Evolutionary conservation across 768 basidiomycete species (phyloP), one percentile per base, ranked within the genome.

Genomic region (Cystoderma amianthinum): DNA sequence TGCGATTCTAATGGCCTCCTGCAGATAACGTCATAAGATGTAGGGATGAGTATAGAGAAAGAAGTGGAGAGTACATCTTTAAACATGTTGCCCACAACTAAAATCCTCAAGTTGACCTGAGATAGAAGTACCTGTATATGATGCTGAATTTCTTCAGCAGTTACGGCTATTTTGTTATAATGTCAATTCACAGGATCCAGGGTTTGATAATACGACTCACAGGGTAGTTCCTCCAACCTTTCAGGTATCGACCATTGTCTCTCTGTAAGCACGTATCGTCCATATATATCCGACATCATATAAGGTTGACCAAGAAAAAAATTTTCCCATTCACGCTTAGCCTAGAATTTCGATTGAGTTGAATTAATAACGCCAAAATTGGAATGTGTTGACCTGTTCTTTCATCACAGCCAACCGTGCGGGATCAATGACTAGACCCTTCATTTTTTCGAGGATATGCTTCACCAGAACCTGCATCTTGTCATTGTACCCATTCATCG

Each of bases 401-500:
- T 84, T 86, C 57, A 93, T 78, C 21, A 96, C 77, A 32, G 69
- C 74, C 44, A 97, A 74, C 41, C 94, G 69, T 43, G 85, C 76
- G n/a, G 74, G 64, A 49, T 78, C 69, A 20, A 94, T 68, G 48
- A 72, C 64, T 37, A 92, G 64, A 18, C 63, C 64, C 57, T 76
- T 83, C 46, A 84, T 66, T 49, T 78, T 80, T 46, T 82, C 76
- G 33, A 94, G 56, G 39, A 97, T 76, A 45, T 81, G 72, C 51
- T 81, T 65, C 4, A 82, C 72, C 28, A 98, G 73, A 2, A 85
- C 78, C 5, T 77, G 65, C 48, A 90, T 67, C 61, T 95, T 97
- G 63, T 98, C 93, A 54, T 92, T 94, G 64, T 96, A 98, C 4
- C 96, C 96, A 35, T 69, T 74, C 41, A 90, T 66, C 2, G 71